phyloP scores from a whole-genome alignment of 1,139 yeast genomes.

The Candida frijolesensis region DNA sequence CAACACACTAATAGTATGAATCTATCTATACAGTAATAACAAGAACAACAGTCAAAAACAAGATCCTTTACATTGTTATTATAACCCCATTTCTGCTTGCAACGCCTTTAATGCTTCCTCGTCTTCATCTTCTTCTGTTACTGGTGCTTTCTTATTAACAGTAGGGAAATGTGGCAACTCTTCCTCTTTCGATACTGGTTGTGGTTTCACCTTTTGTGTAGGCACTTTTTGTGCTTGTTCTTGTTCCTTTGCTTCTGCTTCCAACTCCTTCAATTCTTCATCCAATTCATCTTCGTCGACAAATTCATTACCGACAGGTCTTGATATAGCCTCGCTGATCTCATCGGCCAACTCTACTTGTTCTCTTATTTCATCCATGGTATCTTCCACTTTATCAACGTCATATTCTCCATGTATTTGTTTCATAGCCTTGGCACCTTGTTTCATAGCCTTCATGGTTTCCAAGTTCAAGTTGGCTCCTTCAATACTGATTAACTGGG shows the following conservation, averaged over 20 bases:
- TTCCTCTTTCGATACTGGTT: slow-evolving; percentile 19
- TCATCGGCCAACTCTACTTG: slow-evolving; percentile 95
- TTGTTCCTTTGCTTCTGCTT: slow-evolving; percentile 72
- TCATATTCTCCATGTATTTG: slow-evolving; percentile 93
- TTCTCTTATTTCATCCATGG: slow-evolving; percentile 98
- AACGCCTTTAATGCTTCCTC: slow-evolving; percentile 88
- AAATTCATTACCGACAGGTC: slow-evolving; percentile 81
- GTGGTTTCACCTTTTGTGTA: slow-evolving; percentile 20
- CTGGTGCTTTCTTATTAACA: slow-evolving; percentile 42
- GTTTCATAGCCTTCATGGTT: slow-evolving; percentile 98
- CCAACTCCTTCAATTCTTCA: slow-evolving; percentile 87
- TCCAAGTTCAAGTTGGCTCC: slow-evolving; percentile 94
- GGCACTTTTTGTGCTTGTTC: slow-evolving; percentile 21
- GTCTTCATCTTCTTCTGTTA: slow-evolving; percentile 74
- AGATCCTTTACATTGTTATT: slow-evolving; percentile 11
- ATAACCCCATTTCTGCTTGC: slow-evolving; percentile 95
- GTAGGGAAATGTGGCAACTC: slow-evolving; percentile 52
- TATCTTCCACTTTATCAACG: slow-evolving; percentile 93
- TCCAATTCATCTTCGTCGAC: slow-evolving; percentile 82
- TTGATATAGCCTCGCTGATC: slow-evolving; percentile 91
- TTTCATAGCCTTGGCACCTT: slow-evolving; percentile 96
- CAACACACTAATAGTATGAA: background rate
- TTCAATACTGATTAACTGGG: slow-evolving; percentile 88
- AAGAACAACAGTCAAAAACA: background rate
- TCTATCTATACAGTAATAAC: slow-evolving; percentile 1